These are phyloP conservation scores for Solanum hybrid DNA, from an alignment of 305 asterid genomes.

Conservation along the genomic window DNA sequence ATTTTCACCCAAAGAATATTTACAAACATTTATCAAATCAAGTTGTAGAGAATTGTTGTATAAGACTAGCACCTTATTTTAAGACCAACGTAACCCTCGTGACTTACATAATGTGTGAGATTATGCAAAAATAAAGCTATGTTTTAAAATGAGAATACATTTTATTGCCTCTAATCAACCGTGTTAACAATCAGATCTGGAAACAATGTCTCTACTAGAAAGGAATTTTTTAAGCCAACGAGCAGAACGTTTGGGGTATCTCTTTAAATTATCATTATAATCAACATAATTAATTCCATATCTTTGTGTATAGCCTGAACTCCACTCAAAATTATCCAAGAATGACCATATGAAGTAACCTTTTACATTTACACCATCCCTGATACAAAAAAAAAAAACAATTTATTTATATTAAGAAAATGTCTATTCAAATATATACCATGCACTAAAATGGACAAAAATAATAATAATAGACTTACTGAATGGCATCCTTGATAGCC, in stretches of 20 bases:
- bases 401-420: background rate
- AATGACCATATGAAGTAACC: background rate
- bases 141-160: too few relatives aligned
- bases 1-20: too few relatives aligned
- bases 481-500: background rate
- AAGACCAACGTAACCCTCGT: too few relatives aligned
- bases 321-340: background rate
- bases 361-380: background rate
- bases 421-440: too few relatives aligned
- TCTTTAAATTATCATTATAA: background rate
- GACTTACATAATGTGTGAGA: too few relatives aligned
- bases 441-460: too few relatives aligned
- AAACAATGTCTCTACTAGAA: background rate
- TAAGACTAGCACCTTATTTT: too few relatives aligned
- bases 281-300: background rate
- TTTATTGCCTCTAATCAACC: too few relatives aligned
- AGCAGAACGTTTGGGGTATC: background rate
- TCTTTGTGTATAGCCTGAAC: background rate
- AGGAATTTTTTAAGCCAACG: background rate
- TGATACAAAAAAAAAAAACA: background rate
- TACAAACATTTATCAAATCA: too few relatives aligned
- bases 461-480: background rate
- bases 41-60: background rate
- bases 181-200: background rate
- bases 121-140: too few relatives aligned